Evolutionary conservation across 148 eudicot species (phyloP).

Genomic region (Dysphania ambrosioides): DNA sequence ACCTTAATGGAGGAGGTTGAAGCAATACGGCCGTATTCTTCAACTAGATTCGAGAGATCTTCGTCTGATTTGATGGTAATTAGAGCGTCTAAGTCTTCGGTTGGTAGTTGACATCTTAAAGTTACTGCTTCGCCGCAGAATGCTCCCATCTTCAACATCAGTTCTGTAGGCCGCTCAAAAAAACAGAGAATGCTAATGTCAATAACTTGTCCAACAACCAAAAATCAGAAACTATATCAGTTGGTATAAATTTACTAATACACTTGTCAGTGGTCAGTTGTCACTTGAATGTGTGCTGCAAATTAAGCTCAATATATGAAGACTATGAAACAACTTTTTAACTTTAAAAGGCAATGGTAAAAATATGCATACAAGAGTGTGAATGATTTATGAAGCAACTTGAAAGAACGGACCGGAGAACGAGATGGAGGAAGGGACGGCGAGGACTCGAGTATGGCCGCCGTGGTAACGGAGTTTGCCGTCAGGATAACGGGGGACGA

Average conservation of each 20-base stretch:
- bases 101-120: conserved; percentile 70
- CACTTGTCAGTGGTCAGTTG: too few relatives aligned
- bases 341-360: too few relatives aligned
- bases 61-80: conserved; percentile 71
- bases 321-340: too few relatives aligned
- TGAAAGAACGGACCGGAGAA: conserved; percentile 50
- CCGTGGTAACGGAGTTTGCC: conserved; percentile 88
- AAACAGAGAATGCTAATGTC: not conserved
- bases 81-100: conserved; percentile 68
- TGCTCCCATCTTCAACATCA: conserved; percentile 55
- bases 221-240: too few relatives aligned
- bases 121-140: conserved; percentile 46
- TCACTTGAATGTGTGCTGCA: too few relatives aligned
- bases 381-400: too few relatives aligned
- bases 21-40: conserved; percentile 53
- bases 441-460: conserved; percentile 76
- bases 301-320: too few relatives aligned
- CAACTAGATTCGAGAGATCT: conserved; percentile 64
- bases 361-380: too few relatives aligned
- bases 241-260: too few relatives aligned
- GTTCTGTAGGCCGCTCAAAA: conserved; percentile 47
- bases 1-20: conserved; percentile 42
- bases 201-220: too few relatives aligned
- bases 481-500: conserved; percentile 71
- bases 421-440: conserved; percentile 56